phyloP scores from a whole-genome alignment of 192 early-diverging fungal genomes.

The Coemansia sp. region DNA sequence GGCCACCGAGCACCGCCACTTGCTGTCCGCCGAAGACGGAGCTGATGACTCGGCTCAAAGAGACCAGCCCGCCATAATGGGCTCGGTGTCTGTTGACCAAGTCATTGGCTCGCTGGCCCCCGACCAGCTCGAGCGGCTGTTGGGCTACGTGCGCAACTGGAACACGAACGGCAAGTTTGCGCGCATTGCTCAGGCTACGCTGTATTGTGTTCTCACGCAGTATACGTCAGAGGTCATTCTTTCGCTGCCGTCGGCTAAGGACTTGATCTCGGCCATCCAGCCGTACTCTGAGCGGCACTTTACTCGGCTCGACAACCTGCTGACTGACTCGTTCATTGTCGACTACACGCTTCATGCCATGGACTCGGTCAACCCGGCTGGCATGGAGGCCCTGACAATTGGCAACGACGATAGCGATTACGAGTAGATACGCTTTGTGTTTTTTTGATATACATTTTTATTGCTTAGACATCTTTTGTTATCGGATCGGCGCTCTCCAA shows the following conservation, averaged over 20 bases:
- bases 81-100: constrained; percentile 62
- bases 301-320: constrained; percentile 69
- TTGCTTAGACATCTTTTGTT: neutral
- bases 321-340: constrained; percentile 82
- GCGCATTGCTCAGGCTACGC: constrained; percentile 74
- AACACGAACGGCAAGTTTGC: constrained; percentile 89
- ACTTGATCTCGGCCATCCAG: constrained; percentile 77
- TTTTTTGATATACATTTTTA: neutral
- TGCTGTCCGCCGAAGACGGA: constrained; percentile 4
- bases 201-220: constrained; percentile 72
- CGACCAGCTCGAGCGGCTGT: constrained; percentile 75
- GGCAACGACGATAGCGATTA: constrained; percentile 7
- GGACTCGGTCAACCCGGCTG: constrained; percentile 51
- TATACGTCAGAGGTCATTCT: constrained; percentile 69
- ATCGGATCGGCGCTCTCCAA: neutral
- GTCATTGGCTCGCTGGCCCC: constrained; percentile 63
- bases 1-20: constrained; percentile 38
- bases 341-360: constrained; percentile 91
- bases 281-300: constrained; percentile 94
- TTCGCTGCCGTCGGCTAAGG: constrained; percentile 77
- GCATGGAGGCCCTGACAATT: constrained; percentile 27
- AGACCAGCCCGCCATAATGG: constrained; percentile 17
- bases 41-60: neutral
- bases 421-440: neutral
- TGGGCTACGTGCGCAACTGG: constrained; percentile 89